Base-by-base conservation (phyloP, 192 early-diverging fungal genomes). In the Coemansia erecta region DNA sequence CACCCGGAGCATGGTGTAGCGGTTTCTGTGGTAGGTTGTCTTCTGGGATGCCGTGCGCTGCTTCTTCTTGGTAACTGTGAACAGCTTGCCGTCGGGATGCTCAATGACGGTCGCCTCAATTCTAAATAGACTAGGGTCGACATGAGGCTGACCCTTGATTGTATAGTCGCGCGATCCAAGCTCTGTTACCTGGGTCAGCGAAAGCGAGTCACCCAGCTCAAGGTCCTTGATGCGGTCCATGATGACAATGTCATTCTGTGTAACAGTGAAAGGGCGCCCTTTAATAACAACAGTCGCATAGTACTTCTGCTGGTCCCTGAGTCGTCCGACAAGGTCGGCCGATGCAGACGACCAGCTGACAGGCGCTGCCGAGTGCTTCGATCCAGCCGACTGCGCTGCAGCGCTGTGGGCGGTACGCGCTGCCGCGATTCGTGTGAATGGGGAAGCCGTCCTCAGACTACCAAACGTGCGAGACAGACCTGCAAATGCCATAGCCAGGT, bases 201-300 rank as follows among this genome's bases (percentile, higher is more conserved):
- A 76, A 61, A 98, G 84, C 37, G 90, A 83, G 80, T 97, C 94
- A 17, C 97, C 97, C 1, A 95, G 72, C 28, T 85, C 66, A 21
- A 96, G 83, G 43, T 95, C 90, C 37, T 89, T 89, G 65, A 95
- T 86, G 17, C 90, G 71, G 70, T 89, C 84, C 40, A 91, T 84
- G 12, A 94, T 78, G 40, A 98, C 85, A 50, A 94, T 80, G 68
- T 98, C 97, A 76, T 93, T 90, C 57, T 89, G 78, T 15, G 90
- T 86, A 17, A 96, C 90, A 51, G 92, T 84, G 74, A 89, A 95
- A 8, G 89, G 93, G n/a, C 90, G 85, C 54, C 84, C 85, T 50
- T 90, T 87, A 57, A 98, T 85, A 53, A 95, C 91, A 10, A 93
- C 89, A 22, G 93, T 91, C 4, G 94, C 94, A 68, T 89, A 94